Base-by-base conservation (phyloP, 2,329 filamentous ascomycete species). In the Aureobasidium sp. region DNA sequence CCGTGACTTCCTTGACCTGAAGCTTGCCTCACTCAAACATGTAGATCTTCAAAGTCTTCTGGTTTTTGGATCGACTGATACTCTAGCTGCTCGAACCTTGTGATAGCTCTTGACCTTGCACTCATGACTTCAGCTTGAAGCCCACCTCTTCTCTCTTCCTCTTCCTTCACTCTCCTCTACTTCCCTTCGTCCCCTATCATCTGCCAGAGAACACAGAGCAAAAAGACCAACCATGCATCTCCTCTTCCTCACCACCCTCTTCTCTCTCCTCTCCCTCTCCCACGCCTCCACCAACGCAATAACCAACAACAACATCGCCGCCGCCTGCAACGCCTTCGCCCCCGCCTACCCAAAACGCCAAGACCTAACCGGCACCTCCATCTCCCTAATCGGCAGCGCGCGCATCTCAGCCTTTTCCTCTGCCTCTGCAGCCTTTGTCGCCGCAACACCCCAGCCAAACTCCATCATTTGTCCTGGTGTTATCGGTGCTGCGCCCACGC, bases 311-410 rank as follows among this genome's bases (percentile, higher is more conserved):
- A 34, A 34, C 9, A 11, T 11, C 31, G 12, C 12, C 9, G 31
- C 31, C 9, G 31, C 9, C 31, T 34, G 31, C 31, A 34, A 34
- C 12, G 31, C 31, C 42, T 0, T 5, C 12, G 31, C 31, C 9
- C 9, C 31, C 42, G 0, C 3, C 55, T 11, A 49, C 25, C 17
- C 31, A 1, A 59, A 59, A 41, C 34, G 47, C 11, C 57, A 61
- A 52, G 42, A 45, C 29, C 47, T 49, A 3, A 49, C 17, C 39
- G 57, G 47, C 57, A 47, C 57, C 47, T 42, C 34, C 3, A 61
- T 61, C 47, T 44, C 57, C 14, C 3, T 17, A 5, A 61, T 61
- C 36, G 57, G 57, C 57, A 34, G 9, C 14, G 57, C 57, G 17
- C 57, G 57, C 45, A 2, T 4, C 47, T 61, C 57, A 27, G 57